Percentiles rank a stretch among this genome's conserved stretches.
These are phyloP conservation scores for Kodamaea restingae DNA, from an alignment of 805 yeast species.

Conservation along the genomic window DNA sequence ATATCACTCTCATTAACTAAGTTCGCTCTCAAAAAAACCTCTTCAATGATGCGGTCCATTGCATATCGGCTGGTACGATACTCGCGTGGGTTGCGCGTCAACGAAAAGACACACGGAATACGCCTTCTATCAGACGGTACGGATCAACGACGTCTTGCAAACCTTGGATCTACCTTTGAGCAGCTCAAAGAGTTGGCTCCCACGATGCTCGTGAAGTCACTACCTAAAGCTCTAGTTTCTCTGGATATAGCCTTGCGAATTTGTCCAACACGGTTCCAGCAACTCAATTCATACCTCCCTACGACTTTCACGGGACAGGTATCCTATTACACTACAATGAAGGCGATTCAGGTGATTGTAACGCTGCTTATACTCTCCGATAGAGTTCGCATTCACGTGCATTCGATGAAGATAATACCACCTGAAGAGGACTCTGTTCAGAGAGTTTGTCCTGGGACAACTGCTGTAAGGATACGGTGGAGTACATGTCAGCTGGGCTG, in stretches of 20 bases:
- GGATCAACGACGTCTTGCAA: conserved; percentile 25
- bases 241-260: conserved; percentile 48
- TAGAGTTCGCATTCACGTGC: conserved; percentile 49
- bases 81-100: conserved; percentile 1
- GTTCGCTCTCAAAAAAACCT: not conserved
- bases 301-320: conserved; percentile 47
- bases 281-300: conserved; percentile 49
- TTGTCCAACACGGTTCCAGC: conserved; percentile 48
- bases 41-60: not conserved
- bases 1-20: too few species aligned
- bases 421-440: conserved; percentile 18
- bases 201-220: conserved; percentile 39
- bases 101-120: not conserved
- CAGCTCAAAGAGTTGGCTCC: conserved; percentile 49
- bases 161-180: conserved; percentile 52
- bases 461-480: conserved; percentile 55
- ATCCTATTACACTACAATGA: conserved; percentile 53
- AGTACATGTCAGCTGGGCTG: conserved; percentile 53
- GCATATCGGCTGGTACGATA: conserved; percentile 9
- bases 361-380: conserved; percentile 56
- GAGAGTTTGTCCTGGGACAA: conserved; percentile 37
- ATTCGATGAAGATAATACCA: conserved; percentile 34
- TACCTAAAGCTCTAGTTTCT: conserved; percentile 44
- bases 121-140: not conserved
- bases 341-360: conserved; percentile 51